Base-by-base conservation (phyloP, 2,329 filamentous ascomycete genomes). In the Thermomyces lanuginosus region DNA sequence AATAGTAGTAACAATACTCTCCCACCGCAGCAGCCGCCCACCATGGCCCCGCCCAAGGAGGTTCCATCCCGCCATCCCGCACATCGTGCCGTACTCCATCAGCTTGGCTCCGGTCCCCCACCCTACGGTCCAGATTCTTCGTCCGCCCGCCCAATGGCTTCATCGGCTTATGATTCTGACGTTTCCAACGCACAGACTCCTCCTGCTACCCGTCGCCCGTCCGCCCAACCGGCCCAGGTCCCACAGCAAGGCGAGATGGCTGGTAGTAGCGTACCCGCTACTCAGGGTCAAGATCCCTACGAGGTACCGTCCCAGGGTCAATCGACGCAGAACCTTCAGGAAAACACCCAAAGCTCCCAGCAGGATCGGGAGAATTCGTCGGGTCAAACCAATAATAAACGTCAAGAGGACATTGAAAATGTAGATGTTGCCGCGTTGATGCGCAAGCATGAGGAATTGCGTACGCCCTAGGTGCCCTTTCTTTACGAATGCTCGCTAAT, bases 391-490 rank as follows among this genome's bases (percentile, higher is more conserved):
- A 36, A 40, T 33, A 39, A 51, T 39, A 46, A 39, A 31, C 45
- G 53, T 26, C 46, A 59, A 28, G 56, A 61, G 16, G 34, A 32
- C 9, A 16, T 46, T 10, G 43, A 53, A 35, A 45, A 53, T 27
- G 34, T 60, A 38, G 53, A 67, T 42, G 38, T 60, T 44, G 50
- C 48, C 37, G 46, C 56, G 37, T 53, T 60, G 36, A 43, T 55
- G 12, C 45, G 50, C 37, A 51, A 50, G 32, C 46, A 60, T 41
- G 55, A 60, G 41, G 58, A 56, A 43, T 43, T 63, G 16, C 58
- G 57, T 60, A 53, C 34, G 55, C 34, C 16, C 24, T 11, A 14
- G 27, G 16, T 30, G 4, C 7, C 16, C 14, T 22, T 5, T 26
- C 11, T 14, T 8, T 24, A 10, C 16, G 2, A 2, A 8, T 11